Evolutionary conservation across 768 basidiomycete genomes (phyloP), one percentile per base, ranked within the genome.

Genomic region (Mycena vitilis): DNA sequence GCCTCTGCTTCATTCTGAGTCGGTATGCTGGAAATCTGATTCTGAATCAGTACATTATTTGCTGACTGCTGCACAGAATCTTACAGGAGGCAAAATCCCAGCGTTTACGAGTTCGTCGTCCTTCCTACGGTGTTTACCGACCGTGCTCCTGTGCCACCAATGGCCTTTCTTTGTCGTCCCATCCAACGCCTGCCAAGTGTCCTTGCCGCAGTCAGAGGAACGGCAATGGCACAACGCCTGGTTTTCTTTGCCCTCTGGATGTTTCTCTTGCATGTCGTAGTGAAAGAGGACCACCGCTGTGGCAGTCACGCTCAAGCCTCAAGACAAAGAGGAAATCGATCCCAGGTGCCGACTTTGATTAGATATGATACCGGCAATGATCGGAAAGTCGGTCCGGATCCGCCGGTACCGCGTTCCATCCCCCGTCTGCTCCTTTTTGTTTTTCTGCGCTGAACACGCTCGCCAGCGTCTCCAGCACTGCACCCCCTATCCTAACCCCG

Each of bases 161-260:
- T 55, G 47, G 54, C 62, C 53, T 36, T 55, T 55, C 42, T 47
- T 54, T 20, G 15, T 37, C 22, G 44, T 47, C 44, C 62, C 62
- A 40, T 63, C 44, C n/a, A 20, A 38, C 25, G 61, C 52, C 61
- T 34, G 1, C 61, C 61, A 63, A 30, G 44, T 63, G 45, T 63
- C 23, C 30, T 16, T 23, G 20, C 52, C 25, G 12, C 61, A 63
- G 37, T 62, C 60, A 45, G 53, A 34, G 34, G 61, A 63, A 42
- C 61, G 61, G 52, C 61, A 63, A n/a, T 54, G 44, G 12, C 62
- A 63, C 53, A 63, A 36, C 5, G 47, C 1, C 47, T 63, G 56
- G 30, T 48, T 25, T 10, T 38, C 11, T 34, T 47, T 63, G 4
- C 62, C 62, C 44, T 55, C 42, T 22, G 62, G 62, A 48, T 63